Conservation (phyloP, 2,329 filamentous ascomycete genomes). For the Stagonosporopsis tanaceti region DNA sequence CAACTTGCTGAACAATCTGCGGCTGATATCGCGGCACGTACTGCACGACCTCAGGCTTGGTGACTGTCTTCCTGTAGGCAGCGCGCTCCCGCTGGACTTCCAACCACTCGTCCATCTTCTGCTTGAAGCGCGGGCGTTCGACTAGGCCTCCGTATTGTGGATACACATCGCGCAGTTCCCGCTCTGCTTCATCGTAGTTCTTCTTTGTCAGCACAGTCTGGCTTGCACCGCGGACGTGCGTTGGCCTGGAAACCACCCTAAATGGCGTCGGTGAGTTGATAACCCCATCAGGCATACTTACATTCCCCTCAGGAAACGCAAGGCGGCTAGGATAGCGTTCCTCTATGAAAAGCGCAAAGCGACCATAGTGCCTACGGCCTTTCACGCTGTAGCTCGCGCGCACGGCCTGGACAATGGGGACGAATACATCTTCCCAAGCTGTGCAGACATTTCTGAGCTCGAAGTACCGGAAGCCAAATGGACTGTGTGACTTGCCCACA, state of each 20-base stretch:
- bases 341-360: slow-evolving; percentile 44
- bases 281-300: slow-evolving; percentile 19
- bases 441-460: slow-evolving; percentile 36
- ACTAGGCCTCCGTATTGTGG: slow-evolving; percentile 43
- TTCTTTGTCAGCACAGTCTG: slow-evolving; percentile 24
- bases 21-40: slow-evolving; percentile 16
- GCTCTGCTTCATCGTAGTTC: slow-evolving; percentile 38
- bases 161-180: slow-evolving; percentile 39
- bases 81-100: slow-evolving; percentile 32
- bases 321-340: slow-evolving; percentile 35
- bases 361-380: slow-evolving; percentile 42
- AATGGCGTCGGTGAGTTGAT: slow-evolving; percentile 33
- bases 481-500: slow-evolving; percentile 42
- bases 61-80: slow-evolving; percentile 23
- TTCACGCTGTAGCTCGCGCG: slow-evolving; percentile 37
- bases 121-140: slow-evolving; percentile 42
- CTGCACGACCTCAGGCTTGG: slow-evolving; percentile 16
- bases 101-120: slow-evolving; percentile 40
- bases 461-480: slow-evolving; percentile 40
- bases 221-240: slow-evolving; percentile 3
- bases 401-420: slow-evolving; percentile 43
- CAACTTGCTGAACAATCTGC: slow-evolving; percentile 8
- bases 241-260: slow-evolving; percentile 29
- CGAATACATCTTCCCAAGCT: slow-evolving; percentile 40
- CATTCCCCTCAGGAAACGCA: slow-evolving; percentile 43